phyloP scores from a whole-genome alignment of 768 basidiomycete species.

The Podaxis sp. region DNA sequence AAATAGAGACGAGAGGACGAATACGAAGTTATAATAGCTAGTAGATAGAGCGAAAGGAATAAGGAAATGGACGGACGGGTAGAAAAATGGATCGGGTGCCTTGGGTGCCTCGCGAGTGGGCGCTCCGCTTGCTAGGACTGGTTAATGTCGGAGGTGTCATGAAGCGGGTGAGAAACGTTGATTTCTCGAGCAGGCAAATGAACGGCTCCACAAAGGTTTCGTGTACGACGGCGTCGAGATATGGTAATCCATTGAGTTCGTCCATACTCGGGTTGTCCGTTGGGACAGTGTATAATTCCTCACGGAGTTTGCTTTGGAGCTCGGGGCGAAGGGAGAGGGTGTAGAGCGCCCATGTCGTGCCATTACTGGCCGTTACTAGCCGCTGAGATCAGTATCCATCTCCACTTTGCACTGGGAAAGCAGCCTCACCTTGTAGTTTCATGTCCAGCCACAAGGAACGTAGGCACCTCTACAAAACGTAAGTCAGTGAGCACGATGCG shows the following conservation, averaged over 20 bases:
- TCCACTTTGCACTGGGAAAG: neutral
- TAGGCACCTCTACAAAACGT: constrained; percentile 51
- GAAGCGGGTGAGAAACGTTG: too few relatives aligned
- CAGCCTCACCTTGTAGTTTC: constrained; percentile 49
- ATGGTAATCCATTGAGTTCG: constrained; percentile 60
- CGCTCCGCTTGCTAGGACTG: too few relatives aligned
- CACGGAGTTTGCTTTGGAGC: constrained; percentile 55
- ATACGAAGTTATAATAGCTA: too few relatives aligned
- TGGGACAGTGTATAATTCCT: constrained; percentile 50
- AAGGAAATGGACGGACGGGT: too few relatives aligned
- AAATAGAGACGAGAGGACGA: too few relatives aligned
- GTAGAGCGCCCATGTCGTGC: constrained; percentile 59
- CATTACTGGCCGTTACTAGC: constrained; percentile 41
- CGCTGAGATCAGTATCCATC: neutral
- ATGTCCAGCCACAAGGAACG: constrained; percentile 60
- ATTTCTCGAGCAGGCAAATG: too few relatives aligned
- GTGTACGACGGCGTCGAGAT: constrained; percentile 63
- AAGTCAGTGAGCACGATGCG: neutral
- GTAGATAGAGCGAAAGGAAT: too few relatives aligned
- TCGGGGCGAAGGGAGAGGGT: constrained; percentile 47
- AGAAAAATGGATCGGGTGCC: too few relatives aligned
- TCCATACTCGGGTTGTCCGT: constrained; percentile 70
- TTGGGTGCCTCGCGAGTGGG: too few relatives aligned
- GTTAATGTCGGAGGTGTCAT: too few relatives aligned
- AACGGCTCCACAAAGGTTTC: too few relatives aligned